Conservation (phyloP, 305 asterid genomes). For the Euphrasia arctica region DNA sequence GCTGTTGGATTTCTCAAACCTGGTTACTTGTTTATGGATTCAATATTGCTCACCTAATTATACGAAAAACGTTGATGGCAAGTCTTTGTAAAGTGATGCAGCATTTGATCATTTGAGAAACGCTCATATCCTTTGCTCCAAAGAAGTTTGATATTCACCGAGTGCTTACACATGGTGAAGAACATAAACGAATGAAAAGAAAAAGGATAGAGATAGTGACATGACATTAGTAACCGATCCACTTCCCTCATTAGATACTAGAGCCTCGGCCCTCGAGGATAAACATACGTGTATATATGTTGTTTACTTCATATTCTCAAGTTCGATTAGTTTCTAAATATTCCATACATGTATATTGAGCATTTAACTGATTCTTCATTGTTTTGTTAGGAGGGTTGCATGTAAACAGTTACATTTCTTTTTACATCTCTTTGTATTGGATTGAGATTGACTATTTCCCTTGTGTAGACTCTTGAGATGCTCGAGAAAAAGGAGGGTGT, state of each 20-base stretch:
- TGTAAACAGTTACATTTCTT: not conserved
- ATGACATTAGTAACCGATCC: not conserved
- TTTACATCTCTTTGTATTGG: conserved; percentile 11
- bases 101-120: conserved; percentile 5
- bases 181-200: not conserved
- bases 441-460: conserved; percentile 10
- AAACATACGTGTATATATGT: not conserved
- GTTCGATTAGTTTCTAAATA: conserved; percentile 12
- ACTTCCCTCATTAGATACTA: not conserved
- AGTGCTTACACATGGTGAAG: not conserved
- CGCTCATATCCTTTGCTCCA: not conserved
- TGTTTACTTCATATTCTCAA: conserved; percentile 12
- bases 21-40: not conserved
- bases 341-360: not conserved
- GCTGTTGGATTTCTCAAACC: not conserved
- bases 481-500: conserved; percentile 82
- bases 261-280: conserved; percentile 10
- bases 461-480: conserved; percentile 71
- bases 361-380: not conserved
- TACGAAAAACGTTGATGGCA: not conserved
- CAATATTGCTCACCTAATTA: too few species aligned
- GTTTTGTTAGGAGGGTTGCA: not conserved
- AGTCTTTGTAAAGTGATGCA: not conserved
- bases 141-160: not conserved
- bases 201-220: not conserved